Conservation (phyloP, 1,139 yeast genomes). For the Geotrichum citri-aurantii region DNA sequence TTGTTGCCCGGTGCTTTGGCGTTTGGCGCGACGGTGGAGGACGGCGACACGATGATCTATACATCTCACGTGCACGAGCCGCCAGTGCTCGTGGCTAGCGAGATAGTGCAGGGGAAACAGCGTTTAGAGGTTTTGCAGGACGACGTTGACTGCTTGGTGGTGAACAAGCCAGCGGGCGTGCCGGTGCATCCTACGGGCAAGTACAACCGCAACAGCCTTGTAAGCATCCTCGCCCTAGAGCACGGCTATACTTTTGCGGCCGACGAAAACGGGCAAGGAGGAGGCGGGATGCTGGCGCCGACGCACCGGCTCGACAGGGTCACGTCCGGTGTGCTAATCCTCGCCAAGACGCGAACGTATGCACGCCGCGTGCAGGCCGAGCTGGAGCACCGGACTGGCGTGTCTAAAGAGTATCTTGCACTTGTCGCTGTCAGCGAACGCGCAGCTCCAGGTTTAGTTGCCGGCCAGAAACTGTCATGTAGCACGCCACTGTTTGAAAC, state of each 20-base stretch:
- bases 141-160: conserved; percentile 5
- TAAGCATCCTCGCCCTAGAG: conserved; percentile 21
- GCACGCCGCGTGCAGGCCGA: background rate
- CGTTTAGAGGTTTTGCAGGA: conserved; percentile 5
- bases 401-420: conserved; percentile 50
- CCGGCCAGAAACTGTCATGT: conserved; percentile 2
- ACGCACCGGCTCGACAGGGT: conserved; percentile 61
- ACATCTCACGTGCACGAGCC: conserved; percentile 18
- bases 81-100: conserved; percentile 4
- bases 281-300: background rate
- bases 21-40: background rate
- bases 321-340: conserved; percentile 65
- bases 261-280: background rate
- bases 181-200: conserved; percentile 20
- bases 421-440: conserved; percentile 39
- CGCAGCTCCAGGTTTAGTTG: background rate
- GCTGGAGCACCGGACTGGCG: background rate
- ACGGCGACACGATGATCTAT: conserved; percentile 5
- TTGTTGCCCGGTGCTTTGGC: background rate
- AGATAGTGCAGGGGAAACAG: background rate
- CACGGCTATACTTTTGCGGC: conserved; percentile 17
- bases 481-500: conserved; percentile 15
- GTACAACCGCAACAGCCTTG: conserved; percentile 12
- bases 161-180: conserved; percentile 17
- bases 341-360: conserved; percentile 38